These are phyloP conservation scores for Ceratonia siliqua DNA, from an alignment of 306 rosid genomes.

Conservation along the genomic window DNA sequence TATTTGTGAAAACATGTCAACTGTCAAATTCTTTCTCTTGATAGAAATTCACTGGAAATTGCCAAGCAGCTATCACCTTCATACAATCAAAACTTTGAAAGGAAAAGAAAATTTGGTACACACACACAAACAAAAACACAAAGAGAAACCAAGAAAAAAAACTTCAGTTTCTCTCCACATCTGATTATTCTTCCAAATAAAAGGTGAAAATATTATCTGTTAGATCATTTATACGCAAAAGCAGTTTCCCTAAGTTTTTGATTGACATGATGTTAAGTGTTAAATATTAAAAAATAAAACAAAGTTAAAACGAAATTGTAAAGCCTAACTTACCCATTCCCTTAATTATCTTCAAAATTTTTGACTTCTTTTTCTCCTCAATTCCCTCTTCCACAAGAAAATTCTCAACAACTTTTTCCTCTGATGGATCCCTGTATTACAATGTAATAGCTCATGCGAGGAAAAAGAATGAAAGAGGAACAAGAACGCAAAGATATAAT, in stretches of 20 bases:
- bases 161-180: not conserved
- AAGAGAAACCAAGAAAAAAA: not conserved
- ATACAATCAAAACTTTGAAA: not conserved
- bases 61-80: not conserved
- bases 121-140: not conserved
- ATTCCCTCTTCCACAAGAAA: slow-evolving; percentile 76
- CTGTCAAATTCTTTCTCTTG: not conserved
- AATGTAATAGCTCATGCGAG: not conserved
- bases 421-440: slow-evolving; percentile 64
- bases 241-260: not conserved
- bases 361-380: slow-evolving; percentile 55
- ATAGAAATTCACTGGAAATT: not conserved
- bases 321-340: slow-evolving; percentile 71
- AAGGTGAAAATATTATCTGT: not conserved
- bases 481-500: not conserved
- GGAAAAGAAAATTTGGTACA: not conserved
- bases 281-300: not conserved
- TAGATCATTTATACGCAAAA: not conserved
- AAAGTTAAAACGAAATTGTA: not conserved
- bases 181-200: not conserved
- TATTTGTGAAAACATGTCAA: not conserved
- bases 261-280: not conserved
- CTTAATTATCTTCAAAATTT: slow-evolving; percentile 60
- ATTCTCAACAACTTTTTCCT: slow-evolving; percentile 65
- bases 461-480: not conserved